phyloP scores from a whole-genome alignment of 306 rosid genomes.

The Pyrus bretschneideri region DNA sequence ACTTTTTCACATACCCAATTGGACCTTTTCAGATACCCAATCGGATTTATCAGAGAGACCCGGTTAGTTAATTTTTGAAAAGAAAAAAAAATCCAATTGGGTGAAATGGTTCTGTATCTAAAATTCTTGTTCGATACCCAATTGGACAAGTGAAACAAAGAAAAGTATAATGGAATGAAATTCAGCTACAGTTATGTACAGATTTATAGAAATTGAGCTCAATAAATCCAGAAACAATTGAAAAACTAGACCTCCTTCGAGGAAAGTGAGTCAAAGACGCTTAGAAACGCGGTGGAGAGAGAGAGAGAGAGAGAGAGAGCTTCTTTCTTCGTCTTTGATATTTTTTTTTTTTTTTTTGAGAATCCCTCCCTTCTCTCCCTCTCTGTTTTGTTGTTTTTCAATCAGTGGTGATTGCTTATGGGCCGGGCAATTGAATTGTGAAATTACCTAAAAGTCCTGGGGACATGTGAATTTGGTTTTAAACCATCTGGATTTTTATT shows the following conservation, averaged over 20 bases:
- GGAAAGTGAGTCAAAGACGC: conserved; percentile 46
- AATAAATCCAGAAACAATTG: not conserved
- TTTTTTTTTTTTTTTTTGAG: not conserved
- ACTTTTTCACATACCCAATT: not conserved
- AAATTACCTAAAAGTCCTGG: conserved; percentile 25
- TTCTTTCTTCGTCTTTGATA: conserved; percentile 5
- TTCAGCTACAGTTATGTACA: conserved; percentile 20
- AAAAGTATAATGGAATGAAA: not conserved
- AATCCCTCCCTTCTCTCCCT: not conserved
- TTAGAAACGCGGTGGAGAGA: conserved; percentile 13
- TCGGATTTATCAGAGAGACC: not conserved
- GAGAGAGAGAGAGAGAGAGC: conserved; percentile 12
- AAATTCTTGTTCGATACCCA: not conserved
- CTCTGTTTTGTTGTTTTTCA: not conserved
- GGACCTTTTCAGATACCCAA: not conserved
- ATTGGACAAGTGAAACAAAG: too few species aligned
- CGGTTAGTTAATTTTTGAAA: not conserved
- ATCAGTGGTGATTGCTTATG: not conserved
- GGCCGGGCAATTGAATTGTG: not conserved
- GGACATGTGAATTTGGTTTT: not conserved
- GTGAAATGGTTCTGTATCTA: not conserved
- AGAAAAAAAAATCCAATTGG: not conserved
- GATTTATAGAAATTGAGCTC: not conserved
- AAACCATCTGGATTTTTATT: not conserved
- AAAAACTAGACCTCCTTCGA: conserved; percentile 11